Conservation (phyloP, 176 grass and related monocot genomes). For the Bothriochloa decipiens region DNA sequence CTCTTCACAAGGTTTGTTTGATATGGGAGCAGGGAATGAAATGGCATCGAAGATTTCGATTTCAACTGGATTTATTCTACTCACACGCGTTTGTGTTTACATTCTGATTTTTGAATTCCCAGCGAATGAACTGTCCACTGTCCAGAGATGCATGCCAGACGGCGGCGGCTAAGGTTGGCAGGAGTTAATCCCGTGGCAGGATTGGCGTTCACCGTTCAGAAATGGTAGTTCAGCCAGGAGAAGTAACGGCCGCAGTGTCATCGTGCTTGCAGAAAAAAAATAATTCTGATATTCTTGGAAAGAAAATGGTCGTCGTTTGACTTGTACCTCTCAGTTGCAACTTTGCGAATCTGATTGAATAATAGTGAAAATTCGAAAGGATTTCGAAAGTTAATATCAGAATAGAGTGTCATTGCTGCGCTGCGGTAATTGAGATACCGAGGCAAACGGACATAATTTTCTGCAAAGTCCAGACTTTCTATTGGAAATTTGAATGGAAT, state of each 20-base stretch:
- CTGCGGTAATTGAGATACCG: neutral
- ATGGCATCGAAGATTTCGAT: neutral
- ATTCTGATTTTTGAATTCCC: neutral
- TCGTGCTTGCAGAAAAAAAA: neutral
- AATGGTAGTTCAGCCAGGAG: constrained; percentile 16
- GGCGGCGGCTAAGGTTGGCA: constrained; percentile 1
- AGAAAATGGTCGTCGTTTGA: neutral
- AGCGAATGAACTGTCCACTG: neutral
- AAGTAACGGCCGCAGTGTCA: neutral
- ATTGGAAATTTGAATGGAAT: neutral
- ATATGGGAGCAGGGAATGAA: neutral
- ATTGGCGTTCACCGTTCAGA: constrained; percentile 34
- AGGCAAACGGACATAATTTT: neutral
- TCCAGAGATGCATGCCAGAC: neutral
- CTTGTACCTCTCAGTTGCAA: neutral
- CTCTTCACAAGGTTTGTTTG: neutral
- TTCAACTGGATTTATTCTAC: constrained; percentile 2
- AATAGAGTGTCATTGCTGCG: neutral
- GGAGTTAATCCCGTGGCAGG: constrained; percentile 18
- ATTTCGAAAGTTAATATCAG: neutral
- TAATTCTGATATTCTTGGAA: neutral
- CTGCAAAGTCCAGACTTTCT: neutral
- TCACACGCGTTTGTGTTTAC: constrained; percentile 16
- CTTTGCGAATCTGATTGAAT: neutral
- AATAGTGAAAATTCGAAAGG: neutral